Conservation (phyloP, 306 rosid genomes). For the Dalbergia oliveri region DNA sequence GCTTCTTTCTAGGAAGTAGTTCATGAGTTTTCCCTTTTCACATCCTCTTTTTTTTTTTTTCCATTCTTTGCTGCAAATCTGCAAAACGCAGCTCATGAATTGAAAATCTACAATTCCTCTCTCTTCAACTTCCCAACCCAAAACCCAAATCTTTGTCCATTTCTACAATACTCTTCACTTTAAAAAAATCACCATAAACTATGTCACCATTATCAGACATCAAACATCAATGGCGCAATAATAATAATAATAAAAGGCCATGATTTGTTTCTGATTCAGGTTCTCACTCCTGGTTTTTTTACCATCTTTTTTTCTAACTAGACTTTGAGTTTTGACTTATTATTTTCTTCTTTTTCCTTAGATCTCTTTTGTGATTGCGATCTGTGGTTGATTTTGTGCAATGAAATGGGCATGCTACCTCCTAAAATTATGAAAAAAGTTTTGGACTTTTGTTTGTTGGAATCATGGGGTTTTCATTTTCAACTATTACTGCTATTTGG, state of each 20-base stretch:
- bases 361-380: constrained; percentile 33
- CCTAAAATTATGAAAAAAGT: constrained; percentile 15
- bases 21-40: too few species aligned
- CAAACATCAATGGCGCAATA: too few species aligned
- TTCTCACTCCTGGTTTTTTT: constrained; percentile 32
- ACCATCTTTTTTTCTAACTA: neutral
- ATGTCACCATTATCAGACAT: neutral
- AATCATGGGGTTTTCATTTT: constrained; percentile 64
- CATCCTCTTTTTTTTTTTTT: too few species aligned
- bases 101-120: neutral
- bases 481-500: constrained; percentile 55
- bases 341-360: constrained; percentile 4
- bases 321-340: constrained; percentile 21
- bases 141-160: neutral
- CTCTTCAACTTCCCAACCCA: neutral
- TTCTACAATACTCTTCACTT: constrained; percentile 26
- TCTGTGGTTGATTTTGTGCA: constrained; percentile 40
- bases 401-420: constrained; percentile 18
- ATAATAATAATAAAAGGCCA: neutral
- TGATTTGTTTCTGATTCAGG: constrained; percentile 47
- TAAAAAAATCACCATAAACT: neutral
- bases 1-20: too few species aligned
- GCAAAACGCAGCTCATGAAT: too few species aligned
- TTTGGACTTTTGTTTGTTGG: constrained; percentile 29
- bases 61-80: too few species aligned